Evolutionary conservation across 139 green algal genomes (phyloP).

Genomic region (Closterium sp.): DNA sequence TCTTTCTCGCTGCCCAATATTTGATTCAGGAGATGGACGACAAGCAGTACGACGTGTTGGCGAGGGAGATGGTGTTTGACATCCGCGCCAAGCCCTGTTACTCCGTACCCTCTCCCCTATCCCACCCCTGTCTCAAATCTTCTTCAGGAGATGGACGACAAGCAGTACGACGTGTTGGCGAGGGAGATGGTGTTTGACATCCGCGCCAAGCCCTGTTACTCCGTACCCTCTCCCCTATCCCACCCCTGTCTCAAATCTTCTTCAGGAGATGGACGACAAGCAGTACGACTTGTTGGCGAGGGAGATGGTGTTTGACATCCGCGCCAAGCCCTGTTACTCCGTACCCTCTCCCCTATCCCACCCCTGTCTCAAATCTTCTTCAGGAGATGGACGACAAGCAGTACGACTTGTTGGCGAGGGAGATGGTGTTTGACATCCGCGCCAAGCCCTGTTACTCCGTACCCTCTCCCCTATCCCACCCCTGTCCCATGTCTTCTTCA

Average conservation of each 20-base stretch:
- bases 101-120: background rate
- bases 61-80: constrained; percentile 27
- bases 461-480: background rate
- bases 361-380: too few species aligned
- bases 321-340: background rate
- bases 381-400: constrained; percentile 42
- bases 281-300: constrained; percentile 49
- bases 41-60: constrained; percentile 47
- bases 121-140: too few species aligned
- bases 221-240: background rate
- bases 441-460: background rate
- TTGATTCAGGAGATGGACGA: constrained; percentile 36
- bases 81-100: background rate
- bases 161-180: constrained; percentile 51
- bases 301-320: constrained; percentile 19
- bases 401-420: constrained; percentile 39
- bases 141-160: constrained; percentile 25
- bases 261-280: constrained; percentile 35
- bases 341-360: background rate
- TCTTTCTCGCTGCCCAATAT: background rate
- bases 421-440: constrained; percentile 19
- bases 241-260: too few species aligned
- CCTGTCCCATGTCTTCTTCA: background rate
- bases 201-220: background rate
- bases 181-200: constrained; percentile 20